phyloP scores from a whole-genome alignment of 306 rosid genomes.

The Acacia confusa region DNA sequence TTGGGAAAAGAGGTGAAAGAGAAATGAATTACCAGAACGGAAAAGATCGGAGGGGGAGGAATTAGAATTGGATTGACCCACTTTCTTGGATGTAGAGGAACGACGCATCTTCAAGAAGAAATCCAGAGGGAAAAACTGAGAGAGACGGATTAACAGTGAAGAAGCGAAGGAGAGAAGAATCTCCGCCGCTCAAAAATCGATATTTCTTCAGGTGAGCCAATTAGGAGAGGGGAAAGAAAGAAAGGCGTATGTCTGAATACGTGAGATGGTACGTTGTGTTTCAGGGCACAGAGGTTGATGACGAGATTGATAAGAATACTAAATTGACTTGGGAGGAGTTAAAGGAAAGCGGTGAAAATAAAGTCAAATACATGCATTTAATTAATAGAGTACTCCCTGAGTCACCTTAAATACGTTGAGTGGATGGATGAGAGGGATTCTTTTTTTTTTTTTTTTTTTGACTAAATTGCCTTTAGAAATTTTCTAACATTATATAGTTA shows the following conservation, averaged over 20 bases:
- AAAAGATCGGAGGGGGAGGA: conserved; percentile 76
- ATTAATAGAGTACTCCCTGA: too few relatives aligned
- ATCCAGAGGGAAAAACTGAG: conserved; percentile 36
- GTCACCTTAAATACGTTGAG: too few relatives aligned
- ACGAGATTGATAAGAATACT: background rate
- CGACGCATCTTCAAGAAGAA: conserved; percentile 78
- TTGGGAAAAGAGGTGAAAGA: too few relatives aligned
- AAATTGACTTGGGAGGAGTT: background rate
- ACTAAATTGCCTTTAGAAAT: too few relatives aligned
- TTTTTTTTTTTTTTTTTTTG: too few relatives aligned
- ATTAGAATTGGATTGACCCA: conserved; percentile 79
- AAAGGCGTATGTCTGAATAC: background rate
- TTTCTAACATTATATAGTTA: too few relatives aligned
- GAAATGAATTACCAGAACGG: conserved; percentile 62
- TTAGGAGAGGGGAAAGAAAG: background rate
- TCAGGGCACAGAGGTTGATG: conserved; percentile 13
- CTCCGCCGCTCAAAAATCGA: conserved; percentile 20
- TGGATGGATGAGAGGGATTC: too few relatives aligned
- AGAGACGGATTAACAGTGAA: background rate
- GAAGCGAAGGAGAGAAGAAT: conserved; percentile 19
- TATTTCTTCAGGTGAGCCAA: conserved; percentile 14
- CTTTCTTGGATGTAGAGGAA: conserved; percentile 52
- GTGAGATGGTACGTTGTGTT: background rate
- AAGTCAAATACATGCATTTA: background rate
- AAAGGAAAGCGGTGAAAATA: background rate